Evolutionary conservation across 2,329 filamentous ascomycete genomes (phyloP), one percentile per base, ranked within the genome.

Genomic region (Hypoxylon sp.): DNA sequence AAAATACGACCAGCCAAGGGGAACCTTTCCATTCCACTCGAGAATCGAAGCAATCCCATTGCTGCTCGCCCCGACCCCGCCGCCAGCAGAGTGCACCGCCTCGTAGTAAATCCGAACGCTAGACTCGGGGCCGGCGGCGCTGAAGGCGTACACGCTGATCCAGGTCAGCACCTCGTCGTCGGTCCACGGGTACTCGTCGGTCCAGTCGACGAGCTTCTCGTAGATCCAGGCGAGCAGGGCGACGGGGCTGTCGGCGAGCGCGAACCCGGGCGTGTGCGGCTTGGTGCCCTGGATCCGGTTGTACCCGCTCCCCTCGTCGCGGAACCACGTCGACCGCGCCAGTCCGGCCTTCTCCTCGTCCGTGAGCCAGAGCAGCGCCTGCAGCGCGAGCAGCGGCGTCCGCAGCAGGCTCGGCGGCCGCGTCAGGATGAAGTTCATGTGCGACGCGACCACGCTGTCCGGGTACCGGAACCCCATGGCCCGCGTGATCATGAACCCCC

Each of bases 201-300:
- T 87, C 89, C 89, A 93, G 59, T 88, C 84, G 50, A 85, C 80
- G 15, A 93, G 72, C 67, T 93, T 93, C 70, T 93, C 90, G 58
- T 88, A 88, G 21, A 93, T 83, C 90, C 90, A 93, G 0, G 87
- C 82, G 0, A 93, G 74, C 3, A 92, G 71, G 0, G 79, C 87
- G 0, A 89, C 79, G 0, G 89, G 90, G 3, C 80, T 85, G 66
- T 91, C 88, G 0, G 81, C 75, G 1, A 92, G 75, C 0, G 78
- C 82, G 63, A 89, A 89, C 0, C 85, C 85, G 0, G 91, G 63
- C 0, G 89, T 92, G 32, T 89, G 83, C 0, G 90, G 89, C 43
- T 84, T 84, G 0, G 87, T 91, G 9, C 71, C 67, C 61, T 90
- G 87, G 37, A 81, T 69, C 2, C 74, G 57, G 43, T 76, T 73